Evolutionary conservation across 2,329 filamentous ascomycete species (phyloP).

Genomic region (Graphiopsis chlorocephala): DNA sequence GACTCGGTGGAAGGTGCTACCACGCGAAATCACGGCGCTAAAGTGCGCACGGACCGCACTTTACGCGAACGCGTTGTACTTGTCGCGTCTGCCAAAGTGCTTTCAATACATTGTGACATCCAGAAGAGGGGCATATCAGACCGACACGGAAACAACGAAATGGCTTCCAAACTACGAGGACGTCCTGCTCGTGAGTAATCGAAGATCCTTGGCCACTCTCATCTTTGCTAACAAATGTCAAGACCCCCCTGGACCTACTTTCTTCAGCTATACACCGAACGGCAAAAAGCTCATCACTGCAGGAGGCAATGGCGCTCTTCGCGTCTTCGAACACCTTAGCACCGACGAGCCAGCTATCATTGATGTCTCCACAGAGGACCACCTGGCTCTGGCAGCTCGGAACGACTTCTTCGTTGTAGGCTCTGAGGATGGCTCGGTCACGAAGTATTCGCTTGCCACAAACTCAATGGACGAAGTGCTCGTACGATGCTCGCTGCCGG

Average conservation of each 20-base stretch:
- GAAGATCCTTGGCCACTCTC: not conserved
- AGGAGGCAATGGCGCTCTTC: conserved; percentile 88
- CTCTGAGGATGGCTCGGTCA: conserved; percentile 94
- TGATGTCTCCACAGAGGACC: conserved; percentile 85
- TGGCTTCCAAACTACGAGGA: conserved; percentile 53
- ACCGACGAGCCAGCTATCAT: conserved; percentile 91
- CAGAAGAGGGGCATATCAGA: conserved; percentile 4
- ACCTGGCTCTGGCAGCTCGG: conserved; percentile 72
- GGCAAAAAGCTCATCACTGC: conserved; percentile 85
- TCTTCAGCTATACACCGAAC: conserved; percentile 83
- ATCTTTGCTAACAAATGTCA: not conserved
- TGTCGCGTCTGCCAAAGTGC: conserved; percentile 3
- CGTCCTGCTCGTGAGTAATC: conserved; percentile 55
- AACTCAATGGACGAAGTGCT: conserved; percentile 77
- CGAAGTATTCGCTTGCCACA: conserved; percentile 77
- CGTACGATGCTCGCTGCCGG: conserved; percentile 76
- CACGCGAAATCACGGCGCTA: not conserved
- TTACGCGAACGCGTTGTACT: not conserved
- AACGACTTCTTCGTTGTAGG: conserved; percentile 84
- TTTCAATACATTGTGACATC: not conserved
- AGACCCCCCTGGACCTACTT: conserved; percentile 85
- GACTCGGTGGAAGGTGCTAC: conserved; percentile 6
- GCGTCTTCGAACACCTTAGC: conserved; percentile 86
- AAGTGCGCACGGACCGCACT: not conserved
- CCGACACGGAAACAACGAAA: conserved; percentile 16